Evolutionary conservation across 179 eudicot species (phyloP), one percentile per base, ranked within the genome.

Genomic region (Spinacia oleracea): DNA sequence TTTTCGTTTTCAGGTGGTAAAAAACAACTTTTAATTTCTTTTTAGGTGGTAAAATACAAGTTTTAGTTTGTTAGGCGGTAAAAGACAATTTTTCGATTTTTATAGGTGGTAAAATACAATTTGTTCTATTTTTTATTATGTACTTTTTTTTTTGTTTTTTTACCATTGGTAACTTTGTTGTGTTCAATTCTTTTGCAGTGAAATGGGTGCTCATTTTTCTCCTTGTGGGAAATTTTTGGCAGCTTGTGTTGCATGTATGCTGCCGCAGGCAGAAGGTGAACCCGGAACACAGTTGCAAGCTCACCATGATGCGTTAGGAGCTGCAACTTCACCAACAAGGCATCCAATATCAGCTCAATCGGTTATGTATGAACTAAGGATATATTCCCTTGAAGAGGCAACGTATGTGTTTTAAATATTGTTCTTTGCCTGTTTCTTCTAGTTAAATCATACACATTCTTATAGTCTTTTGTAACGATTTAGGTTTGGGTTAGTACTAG

Each of bases 201-300:
- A 94, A 87, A 94, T 94, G 98, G 98, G 98, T 70, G 92, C 98
- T 84, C 98, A 93, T 84, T 94, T 94, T 86, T 94, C 98, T 72
- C 97, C 98, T 16, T 94, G 98, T 79, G 98, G 98, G 77, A 90
- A 91, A 88, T 93, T 90, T 83, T 90, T 94, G 87, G 98, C 96
- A 21, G 96, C 93, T 48, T 94, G 97, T 81, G 98, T 94, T 75
- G 98, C 98, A 58, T 93, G 98, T 76, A 81, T 93, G 84, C 84
- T 86, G 71, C 97, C 94, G 50, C 86, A 82, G 64, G 64, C 77
- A 18, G 98, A 94, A 83, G 88, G 87, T 85, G 98, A 93, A 70
- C 77, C 91, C 78, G 94, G 90, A 74, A 72, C 82, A 48, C 90
- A 84, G 53, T 79, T 87, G 76, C 92, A 87, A 71, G 75, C 88